These are phyloP conservation scores for Aschersonia sp. DNA, from an alignment of 2,329 filamentous ascomycete species.

Conservation along the genomic window DNA sequence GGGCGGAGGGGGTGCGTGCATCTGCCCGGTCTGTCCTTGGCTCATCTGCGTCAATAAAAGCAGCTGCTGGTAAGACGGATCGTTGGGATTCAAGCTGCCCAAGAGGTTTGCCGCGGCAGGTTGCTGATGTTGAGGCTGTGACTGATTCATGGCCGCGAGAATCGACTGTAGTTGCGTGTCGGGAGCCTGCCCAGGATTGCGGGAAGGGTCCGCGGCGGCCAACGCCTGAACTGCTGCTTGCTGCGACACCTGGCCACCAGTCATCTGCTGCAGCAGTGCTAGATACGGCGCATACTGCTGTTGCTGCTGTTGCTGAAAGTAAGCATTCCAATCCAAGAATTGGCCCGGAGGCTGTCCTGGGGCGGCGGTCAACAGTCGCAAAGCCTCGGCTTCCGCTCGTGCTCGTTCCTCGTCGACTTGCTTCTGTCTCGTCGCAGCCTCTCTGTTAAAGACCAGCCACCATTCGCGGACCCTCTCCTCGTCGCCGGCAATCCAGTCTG, in stretches of 20 bases:
- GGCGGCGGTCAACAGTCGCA: slow-evolving; percentile 10
- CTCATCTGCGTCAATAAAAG: slow-evolving; percentile 23
- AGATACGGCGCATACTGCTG: slow-evolving; percentile 12
- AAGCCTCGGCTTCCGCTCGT: slow-evolving; percentile 17
- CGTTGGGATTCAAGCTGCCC: slow-evolving; percentile 20
- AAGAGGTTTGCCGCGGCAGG: slow-evolving; percentile 8
- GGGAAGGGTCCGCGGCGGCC: slow-evolving; percentile 2
- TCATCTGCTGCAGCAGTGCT: neutral
- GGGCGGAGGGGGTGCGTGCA: slow-evolving; percentile 6
- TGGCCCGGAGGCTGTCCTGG: slow-evolving; percentile 6
- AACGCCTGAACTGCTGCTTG: neutral
- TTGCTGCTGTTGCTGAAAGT: slow-evolving; percentile 12
- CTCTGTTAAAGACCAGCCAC: slow-evolving; percentile 33
- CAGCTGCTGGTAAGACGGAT: slow-evolving; percentile 24
- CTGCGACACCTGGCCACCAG: too few species aligned
- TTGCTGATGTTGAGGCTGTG: slow-evolving; percentile 21
- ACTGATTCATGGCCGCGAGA: slow-evolving; percentile 11
- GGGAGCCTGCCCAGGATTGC: too few species aligned
- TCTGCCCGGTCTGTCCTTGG: slow-evolving; percentile 14
- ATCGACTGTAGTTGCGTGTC: too few species aligned
- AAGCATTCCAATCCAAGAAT: slow-evolving; percentile 12
- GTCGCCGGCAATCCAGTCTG: slow-evolving; percentile 34
- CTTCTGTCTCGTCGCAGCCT: slow-evolving; percentile 21
- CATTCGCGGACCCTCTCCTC: slow-evolving; percentile 34
- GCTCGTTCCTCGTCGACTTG: slow-evolving; percentile 22